A percentile compares a stretch with the other conserved stretches of the same genome.
phyloP scores from a whole-genome alignment of 2,329 filamentous ascomycete species.

The Aureobasidium uvarum region DNA sequence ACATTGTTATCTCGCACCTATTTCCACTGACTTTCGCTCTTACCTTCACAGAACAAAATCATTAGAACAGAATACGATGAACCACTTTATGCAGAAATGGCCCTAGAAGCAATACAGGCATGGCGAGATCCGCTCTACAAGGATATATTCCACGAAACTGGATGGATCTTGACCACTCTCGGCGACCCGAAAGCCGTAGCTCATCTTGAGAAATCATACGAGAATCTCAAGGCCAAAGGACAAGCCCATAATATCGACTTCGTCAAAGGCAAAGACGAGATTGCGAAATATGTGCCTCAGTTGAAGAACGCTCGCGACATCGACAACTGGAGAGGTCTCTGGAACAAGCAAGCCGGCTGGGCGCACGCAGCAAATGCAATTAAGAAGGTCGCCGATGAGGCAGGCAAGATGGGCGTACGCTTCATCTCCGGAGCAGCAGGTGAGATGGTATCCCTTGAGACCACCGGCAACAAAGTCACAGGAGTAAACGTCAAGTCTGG shows the following conservation, averaged over 20 bases:
- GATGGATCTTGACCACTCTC: constrained; percentile 36
- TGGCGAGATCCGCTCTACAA: constrained; percentile 29
- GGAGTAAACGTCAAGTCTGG: constrained; percentile 50
- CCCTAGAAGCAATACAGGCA: constrained; percentile 29
- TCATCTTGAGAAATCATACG: constrained; percentile 28
- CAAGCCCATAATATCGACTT: constrained; percentile 39
- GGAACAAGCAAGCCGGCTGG: constrained; percentile 51
- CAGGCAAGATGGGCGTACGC: constrained; percentile 47
- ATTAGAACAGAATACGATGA: constrained; percentile 31
- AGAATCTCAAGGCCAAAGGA: constrained; percentile 48
- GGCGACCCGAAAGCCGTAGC: constrained; percentile 28
- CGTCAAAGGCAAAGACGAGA: constrained; percentile 37
- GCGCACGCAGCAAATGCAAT: constrained; percentile 54
- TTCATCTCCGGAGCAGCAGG: constrained; percentile 49
- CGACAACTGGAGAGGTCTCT: constrained; percentile 53
- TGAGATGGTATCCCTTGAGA: constrained; percentile 43
- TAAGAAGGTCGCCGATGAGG: constrained; percentile 47
- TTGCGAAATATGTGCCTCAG: constrained; percentile 33
- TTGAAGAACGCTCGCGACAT: constrained; percentile 52
- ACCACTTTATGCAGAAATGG: constrained; percentile 30
- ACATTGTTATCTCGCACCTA: too few species aligned
- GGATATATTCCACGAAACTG: constrained; percentile 46
- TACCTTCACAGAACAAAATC: constrained; percentile 29
- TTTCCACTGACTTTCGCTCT: too few species aligned
- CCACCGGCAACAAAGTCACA: constrained; percentile 39